These are phyloP conservation scores for Euphorbia peplus DNA, from an alignment of 345 rosid species.

Conservation along the genomic window DNA sequence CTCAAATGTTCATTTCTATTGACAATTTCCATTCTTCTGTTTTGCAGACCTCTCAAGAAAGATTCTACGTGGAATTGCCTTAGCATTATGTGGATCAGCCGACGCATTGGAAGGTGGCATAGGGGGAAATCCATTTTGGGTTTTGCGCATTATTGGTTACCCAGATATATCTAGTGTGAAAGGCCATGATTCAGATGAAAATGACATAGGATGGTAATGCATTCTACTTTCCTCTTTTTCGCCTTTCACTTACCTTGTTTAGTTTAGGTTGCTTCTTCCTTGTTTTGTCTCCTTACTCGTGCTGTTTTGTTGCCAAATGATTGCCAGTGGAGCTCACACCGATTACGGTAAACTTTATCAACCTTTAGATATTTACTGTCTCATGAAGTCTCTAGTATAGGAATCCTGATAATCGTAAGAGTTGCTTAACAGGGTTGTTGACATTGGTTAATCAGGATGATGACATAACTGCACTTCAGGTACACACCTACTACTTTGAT, in stretches of 20 bases:
- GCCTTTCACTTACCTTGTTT: not conserved
- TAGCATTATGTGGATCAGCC: constrained; percentile 66
- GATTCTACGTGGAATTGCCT: constrained; percentile 67
- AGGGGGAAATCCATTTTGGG: constrained; percentile 91
- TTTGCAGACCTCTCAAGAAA: constrained; percentile 66
- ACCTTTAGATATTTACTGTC: constrained; percentile 4
- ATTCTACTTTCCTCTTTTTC: constrained; percentile 9
- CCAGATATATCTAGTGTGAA: constrained; percentile 45
- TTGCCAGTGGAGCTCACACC: constrained; percentile 75
- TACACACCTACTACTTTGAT: constrained; percentile 4
- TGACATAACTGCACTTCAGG: constrained; percentile 80
- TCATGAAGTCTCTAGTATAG: not conserved
- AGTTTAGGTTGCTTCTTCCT: not conserved
- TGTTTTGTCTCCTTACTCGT: not conserved
- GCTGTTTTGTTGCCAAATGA: constrained; percentile 15
- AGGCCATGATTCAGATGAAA: constrained; percentile 32
- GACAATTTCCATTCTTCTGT: constrained; percentile 11
- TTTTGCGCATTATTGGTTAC: constrained; percentile 71
- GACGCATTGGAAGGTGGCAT: constrained; percentile 68
- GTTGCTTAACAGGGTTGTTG: constrained; percentile 46
- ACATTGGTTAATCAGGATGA: constrained; percentile 89
- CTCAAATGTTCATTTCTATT: not conserved
- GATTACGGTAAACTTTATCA: constrained; percentile 62
- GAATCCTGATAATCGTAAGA: not conserved
- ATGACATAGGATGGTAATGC: constrained; percentile 78